Evolutionary conservation across 2,329 filamentous ascomycete genomes (phyloP), one percentile per base, ranked within the genome.

Genomic region (Penicillium sp.): DNA sequence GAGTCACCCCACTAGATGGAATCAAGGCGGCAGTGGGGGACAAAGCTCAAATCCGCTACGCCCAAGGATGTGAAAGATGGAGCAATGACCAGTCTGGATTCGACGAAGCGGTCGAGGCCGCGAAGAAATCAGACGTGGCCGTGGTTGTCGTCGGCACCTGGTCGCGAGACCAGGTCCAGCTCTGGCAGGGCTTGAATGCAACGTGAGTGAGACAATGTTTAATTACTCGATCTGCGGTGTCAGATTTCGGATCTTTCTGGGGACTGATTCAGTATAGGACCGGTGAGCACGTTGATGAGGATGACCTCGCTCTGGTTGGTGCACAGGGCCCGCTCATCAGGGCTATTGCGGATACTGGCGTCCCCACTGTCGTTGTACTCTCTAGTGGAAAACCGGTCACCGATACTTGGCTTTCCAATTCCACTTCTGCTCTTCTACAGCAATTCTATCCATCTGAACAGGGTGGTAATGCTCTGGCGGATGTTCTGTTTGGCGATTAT

Each of bases 101-200:
- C 59, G 70, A 78, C 0, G 87, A 85, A 64, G 89, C 89, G 6
- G 71, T 91, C n/a, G 75, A 82, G 0, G 83, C 83, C 0, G 87
- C 87, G 1, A 76, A 86, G 63, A 81, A 80, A 9, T 87, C 88
- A 3, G 88, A 91, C 63, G 83, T 91, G 2, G 88, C 88, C 5
- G 81, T 91, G 5, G 87, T 91, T 0, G 78, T 91, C 0, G 87
- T 91, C 1, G 89, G 88, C 28, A 91, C 88, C 8, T 91, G 88
- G 89, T 86, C 84, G 23, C 82, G 88, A 45, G 89, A 92, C 64
- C 88, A 91, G 67, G 76, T 79, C 48, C 83, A 91, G 69, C 82
- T 91, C 3, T 91, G 87, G 88, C 71, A 75, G 52, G 85, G 86
- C 0, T 69, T 90, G 2, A 91, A 91, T 61, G 87, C 87, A 24